Conservation (phyloP, 225 moss, liverwort and hornwort species). For the Asterella californica region DNA sequence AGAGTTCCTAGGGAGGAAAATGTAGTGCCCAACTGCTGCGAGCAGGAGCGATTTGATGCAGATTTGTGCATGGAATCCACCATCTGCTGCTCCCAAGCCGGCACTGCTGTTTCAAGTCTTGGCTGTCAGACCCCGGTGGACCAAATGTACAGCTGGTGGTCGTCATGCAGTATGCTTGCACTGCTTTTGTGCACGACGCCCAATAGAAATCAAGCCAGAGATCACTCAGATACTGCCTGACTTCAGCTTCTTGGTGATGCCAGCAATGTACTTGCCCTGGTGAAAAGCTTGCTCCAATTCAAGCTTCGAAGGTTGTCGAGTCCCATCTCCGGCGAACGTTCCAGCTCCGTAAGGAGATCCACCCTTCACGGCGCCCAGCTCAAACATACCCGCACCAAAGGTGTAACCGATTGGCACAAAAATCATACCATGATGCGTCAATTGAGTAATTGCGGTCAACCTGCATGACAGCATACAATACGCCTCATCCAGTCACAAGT, state of each 20-base stretch:
- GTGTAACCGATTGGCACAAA: conserved; percentile 42
- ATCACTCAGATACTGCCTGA: conserved; percentile 7
- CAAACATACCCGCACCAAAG: conserved; percentile 42
- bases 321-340: conserved; percentile 43
- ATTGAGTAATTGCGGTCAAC: conserved; percentile 32
- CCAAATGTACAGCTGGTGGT: not conserved
- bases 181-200: not conserved
- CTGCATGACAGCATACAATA: conserved; percentile 12
- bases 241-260: conserved; percentile 44
- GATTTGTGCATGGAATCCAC: not conserved
- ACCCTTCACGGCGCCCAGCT: conserved; percentile 29
- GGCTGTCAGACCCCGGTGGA: not conserved
- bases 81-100: not conserved
- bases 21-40: not conserved
- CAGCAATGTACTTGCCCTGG: conserved; percentile 45
- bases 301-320: conserved; percentile 38
- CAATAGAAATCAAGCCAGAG: not conserved
- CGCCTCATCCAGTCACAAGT: not conserved
- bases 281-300: conserved; percentile 43
- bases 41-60: not conserved
- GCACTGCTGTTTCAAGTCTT: not conserved
- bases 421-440: conserved; percentile 38
- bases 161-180: not conserved
- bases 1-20: not conserved
- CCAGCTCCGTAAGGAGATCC: conserved; percentile 46